Conservation (phyloP, 2,329 filamentous ascomycete genomes). For the Chrysosphaeria jannelii region DNA sequence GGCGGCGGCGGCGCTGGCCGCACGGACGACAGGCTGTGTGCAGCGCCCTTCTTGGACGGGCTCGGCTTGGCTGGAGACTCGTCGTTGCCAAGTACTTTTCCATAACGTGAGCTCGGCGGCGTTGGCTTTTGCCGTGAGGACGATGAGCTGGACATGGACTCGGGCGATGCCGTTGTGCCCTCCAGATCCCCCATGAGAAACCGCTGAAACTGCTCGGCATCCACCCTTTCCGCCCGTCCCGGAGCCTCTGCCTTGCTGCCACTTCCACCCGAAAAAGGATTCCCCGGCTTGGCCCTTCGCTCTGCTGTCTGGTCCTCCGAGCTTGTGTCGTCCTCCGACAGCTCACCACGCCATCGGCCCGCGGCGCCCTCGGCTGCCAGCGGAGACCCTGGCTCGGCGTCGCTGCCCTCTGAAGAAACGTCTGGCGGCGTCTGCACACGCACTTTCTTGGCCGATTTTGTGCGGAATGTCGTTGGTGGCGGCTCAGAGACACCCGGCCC, state of each 20-base stretch:
- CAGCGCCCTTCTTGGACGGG: neutral
- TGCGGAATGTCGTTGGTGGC: conserved; percentile 10
- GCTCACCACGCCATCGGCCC: conserved; percentile 5
- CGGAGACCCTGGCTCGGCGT: neutral
- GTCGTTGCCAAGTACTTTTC: conserved; percentile 32
- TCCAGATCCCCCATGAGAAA: too few species aligned
- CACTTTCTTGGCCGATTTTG: conserved; percentile 33
- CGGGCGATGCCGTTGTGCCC: too few species aligned
- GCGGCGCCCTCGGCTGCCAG: neutral
- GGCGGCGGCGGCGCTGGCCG: conserved; percentile 13
- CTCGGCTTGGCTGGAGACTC: conserved; percentile 1
- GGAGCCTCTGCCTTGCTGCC: too few species aligned
- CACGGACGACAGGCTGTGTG: conserved; percentile 31
- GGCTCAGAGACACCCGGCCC: conserved; percentile 8
- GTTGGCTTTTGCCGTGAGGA: conserved; percentile 27
- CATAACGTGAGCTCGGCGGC: conserved; percentile 48
- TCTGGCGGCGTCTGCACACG: conserved; percentile 34
- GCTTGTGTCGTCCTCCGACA: conserved; percentile 10
- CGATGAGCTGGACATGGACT: too few species aligned
- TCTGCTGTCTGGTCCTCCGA: conserved; percentile 17
- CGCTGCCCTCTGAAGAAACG: conserved; percentile 20
- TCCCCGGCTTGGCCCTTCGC: too few species aligned
- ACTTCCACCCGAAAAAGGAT: too few species aligned
- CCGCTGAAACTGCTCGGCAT: too few species aligned
- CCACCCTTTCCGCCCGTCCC: too few species aligned